Base-by-base conservation (phyloP, 2,329 filamentous ascomycete genomes). In the Venturia effusa region DNA sequence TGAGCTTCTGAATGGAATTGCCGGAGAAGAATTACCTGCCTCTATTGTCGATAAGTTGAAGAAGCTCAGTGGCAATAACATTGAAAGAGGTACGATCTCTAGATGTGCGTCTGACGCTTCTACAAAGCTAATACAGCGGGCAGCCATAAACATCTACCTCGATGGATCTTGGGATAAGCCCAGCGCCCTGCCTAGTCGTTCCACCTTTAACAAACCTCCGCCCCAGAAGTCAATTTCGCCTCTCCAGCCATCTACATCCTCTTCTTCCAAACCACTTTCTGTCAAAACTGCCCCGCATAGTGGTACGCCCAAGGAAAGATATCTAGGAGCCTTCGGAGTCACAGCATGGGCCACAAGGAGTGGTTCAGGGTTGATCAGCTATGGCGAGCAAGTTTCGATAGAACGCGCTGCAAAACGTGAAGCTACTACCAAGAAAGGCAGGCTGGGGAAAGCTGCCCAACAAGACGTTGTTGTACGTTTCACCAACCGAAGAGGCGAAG, bases 331-430 rank as follows among this genome's bases (percentile, higher is more conserved):
- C 0, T 94, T 97, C 74, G 94, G 94, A 10, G 92, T 90, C 4
- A 90, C 88, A 63, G 94, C 88, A 4, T 99, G 94, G 94, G 87
- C 90, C 6, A 97, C 93, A 3, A 85, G 87, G 69, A 97, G 91
- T 73, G 93, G 93, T 0, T 78, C 77, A 3, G 84, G 84, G 43
- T 73, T 97, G 6, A 72, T 99, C 32, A 88, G 86, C 68, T 89
- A 96, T 70, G 91, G 89, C 19, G 93, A 97, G 68, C 70, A 77
- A n/a, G 85, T 99, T 65, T 86, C 82, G 61, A 96, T 99, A 55
- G 93, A 97, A 75, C 86, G 94, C 54, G 86, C 91, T 65, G 92
- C 88, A 74, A 85, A 88, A 32, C 86, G 88, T 15, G 81, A 83
- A 4, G 60, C 30, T 41, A 79, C 77, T 67, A 69, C 74, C 67